phyloP scores from a whole-genome alignment of 2,329 filamentous ascomycete species.

The Scedosporium apiospermum region DNA sequence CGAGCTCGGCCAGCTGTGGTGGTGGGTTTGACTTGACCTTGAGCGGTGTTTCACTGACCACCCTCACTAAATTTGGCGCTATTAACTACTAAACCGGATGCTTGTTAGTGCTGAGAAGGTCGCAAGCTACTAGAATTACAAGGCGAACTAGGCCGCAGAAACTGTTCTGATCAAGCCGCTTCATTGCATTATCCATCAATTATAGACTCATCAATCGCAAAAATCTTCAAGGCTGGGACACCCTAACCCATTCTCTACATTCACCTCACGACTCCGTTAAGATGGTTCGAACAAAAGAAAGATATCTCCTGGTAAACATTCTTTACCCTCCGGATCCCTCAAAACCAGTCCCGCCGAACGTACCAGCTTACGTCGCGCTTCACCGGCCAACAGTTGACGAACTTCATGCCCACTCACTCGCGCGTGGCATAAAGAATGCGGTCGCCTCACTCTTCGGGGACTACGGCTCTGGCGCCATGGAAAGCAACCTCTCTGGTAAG shows the following conservation, averaged over 20 bases:
- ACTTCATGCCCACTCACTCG: conserved; percentile 55
- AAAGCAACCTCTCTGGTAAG: conserved; percentile 58
- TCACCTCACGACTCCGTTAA: conserved; percentile 10
- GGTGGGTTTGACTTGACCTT: too few relatives aligned
- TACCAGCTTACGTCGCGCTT: conserved; percentile 59
- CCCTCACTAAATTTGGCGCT: too few relatives aligned
- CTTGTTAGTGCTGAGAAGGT: too few relatives aligned
- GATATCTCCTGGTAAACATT: conserved; percentile 91
- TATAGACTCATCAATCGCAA: not conserved
- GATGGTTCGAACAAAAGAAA: conserved; percentile 95
- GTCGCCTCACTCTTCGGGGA: conserved; percentile 75
- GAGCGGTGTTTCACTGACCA: too few relatives aligned
- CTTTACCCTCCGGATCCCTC: conserved; percentile 61
- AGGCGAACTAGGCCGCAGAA: too few relatives aligned
- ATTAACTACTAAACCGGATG: too few relatives aligned
- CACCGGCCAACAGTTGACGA: conserved; percentile 68
- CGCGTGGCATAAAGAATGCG: conserved; percentile 60
- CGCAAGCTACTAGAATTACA: too few relatives aligned
- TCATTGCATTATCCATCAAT: too few relatives aligned
- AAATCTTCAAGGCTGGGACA: not conserved
- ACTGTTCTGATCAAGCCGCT: too few relatives aligned
- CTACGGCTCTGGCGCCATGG: conserved; percentile 69
- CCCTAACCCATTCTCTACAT: not conserved
- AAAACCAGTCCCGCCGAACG: conserved; percentile 21
- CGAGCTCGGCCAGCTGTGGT: too few relatives aligned